These are phyloP conservation scores for Chlamydomonas incerta DNA, from an alignment of 139 green algal species.

Conservation along the genomic window DNA sequence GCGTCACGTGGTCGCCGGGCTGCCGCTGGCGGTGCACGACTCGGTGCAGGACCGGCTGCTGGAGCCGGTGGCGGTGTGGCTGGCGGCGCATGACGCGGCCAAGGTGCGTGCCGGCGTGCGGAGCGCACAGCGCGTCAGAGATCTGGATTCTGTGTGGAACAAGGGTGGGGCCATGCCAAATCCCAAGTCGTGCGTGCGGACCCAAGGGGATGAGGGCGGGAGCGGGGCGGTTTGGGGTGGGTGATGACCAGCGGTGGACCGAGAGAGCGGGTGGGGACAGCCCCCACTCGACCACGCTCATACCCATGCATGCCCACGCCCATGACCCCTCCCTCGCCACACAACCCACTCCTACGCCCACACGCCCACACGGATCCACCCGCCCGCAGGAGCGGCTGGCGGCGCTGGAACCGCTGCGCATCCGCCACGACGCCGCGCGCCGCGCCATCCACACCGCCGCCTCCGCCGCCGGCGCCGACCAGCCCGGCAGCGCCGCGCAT, in stretches of 20 bases:
- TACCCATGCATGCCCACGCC: not conserved
- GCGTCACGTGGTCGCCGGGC: not conserved
- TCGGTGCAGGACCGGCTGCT: not conserved
- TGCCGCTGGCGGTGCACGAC: not conserved
- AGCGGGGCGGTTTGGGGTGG: too few species aligned
- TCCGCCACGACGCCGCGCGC: conserved; percentile 28
- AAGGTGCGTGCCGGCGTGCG: not conserved
- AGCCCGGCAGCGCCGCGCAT: conserved; percentile 11
- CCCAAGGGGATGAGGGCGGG: too few species aligned
- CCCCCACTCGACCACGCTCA: too few species aligned
- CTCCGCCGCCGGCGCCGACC: not conserved
- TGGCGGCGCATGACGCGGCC: conserved; percentile 15
- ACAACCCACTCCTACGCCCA: not conserved
- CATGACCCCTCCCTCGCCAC: not conserved
- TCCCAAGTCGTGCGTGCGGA: too few species aligned
- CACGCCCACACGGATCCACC: not conserved
- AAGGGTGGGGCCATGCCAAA: too few species aligned
- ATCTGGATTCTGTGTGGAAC: too few species aligned
- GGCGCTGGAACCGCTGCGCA: not conserved
- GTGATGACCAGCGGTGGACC: too few species aligned
- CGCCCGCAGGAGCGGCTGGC: conserved; percentile 13
- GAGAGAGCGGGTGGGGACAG: too few species aligned
- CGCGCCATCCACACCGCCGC: conserved; percentile 24
- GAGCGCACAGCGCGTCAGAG: not conserved
- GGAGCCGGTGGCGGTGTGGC: conserved; percentile 24